Percentiles rank a stretch among this genome's conserved stretches.
phyloP scores from a whole-genome alignment of 2,329 filamentous ascomycete species.

The Aspergillaceae sp. region DNA sequence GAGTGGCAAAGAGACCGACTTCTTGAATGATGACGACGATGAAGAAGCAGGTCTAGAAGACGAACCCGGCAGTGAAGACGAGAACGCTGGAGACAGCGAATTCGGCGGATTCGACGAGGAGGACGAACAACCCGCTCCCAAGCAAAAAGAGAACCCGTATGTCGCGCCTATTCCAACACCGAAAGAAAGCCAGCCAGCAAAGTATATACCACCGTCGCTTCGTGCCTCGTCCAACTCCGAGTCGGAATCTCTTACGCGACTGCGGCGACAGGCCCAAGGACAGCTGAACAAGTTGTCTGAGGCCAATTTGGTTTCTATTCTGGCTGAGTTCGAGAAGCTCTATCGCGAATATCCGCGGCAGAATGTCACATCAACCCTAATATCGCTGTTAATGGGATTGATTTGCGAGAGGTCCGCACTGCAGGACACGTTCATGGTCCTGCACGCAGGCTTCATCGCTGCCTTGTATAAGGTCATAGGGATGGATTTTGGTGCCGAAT shows the following conservation, averaged over 20 bases:
- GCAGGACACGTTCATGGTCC: slow-evolving; percentile 80
- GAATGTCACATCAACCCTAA: slow-evolving; percentile 71
- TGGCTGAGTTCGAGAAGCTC: slow-evolving; percentile 71
- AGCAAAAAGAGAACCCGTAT: slow-evolving; percentile 74
- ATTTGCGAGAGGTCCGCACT: slow-evolving; percentile 69
- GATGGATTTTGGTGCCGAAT: slow-evolving; percentile 78
- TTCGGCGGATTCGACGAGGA: slow-evolving; percentile 33
- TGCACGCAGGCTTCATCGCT: slow-evolving; percentile 82
- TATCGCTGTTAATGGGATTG: slow-evolving; percentile 68
- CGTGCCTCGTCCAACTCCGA: slow-evolving; percentile 56
- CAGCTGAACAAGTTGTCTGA: slow-evolving; percentile 89
- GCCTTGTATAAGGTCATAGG: slow-evolving; percentile 82
- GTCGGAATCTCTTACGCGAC: slow-evolving; percentile 56
- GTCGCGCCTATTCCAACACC: slow-evolving; percentile 53
- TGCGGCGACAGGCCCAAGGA: slow-evolving; percentile 76
- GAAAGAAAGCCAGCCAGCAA: slow-evolving; percentile 41
- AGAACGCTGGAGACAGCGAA: slow-evolving; percentile 21
- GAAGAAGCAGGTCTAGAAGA: slow-evolving; percentile 22
- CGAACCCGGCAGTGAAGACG: slow-evolving; percentile 17
- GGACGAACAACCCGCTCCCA: slow-evolving; percentile 32
- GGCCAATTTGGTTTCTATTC: slow-evolving; percentile 75
- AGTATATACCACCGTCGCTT: slow-evolving; percentile 85
- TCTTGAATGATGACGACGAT: slow-evolving; percentile 22
- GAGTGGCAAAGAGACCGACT: slow-evolving; percentile 25
- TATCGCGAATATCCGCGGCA: slow-evolving; percentile 81